Base-by-base conservation (phyloP, 2,329 filamentous ascomycete species). In the Penicillium brasilianum region DNA sequence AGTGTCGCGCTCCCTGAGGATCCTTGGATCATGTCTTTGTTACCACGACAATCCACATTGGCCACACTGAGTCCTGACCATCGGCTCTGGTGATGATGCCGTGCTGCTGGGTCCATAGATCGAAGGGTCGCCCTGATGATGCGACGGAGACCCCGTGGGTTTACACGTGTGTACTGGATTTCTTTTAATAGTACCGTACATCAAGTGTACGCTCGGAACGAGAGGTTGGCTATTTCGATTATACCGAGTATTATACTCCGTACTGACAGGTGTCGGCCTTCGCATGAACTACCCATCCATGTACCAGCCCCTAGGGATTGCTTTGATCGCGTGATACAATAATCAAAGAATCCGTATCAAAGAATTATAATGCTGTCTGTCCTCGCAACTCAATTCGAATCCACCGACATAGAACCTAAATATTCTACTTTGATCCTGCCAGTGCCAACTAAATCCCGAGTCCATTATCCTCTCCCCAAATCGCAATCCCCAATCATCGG, bases 1-100 rank as follows among this genome's bases (percentile, higher is more conserved):
- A 69, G 61, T 37, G 34, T 22, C n/a, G 18, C 41, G 37, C 25
- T 53, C n/a, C 22, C 36, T 32, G 46, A 34, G 50, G 30, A 52
- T 39, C 50, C 50, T 34, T 51, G 46, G 25, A 58, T 57, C 55
- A 32, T 34, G 28, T 18, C 50, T 34, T 34, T 25, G 50, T 34
- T 37, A 39, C 49, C 18, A 34, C 30, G 32, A 34, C 46, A 37
- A 37, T 37, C 18, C 32, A 34, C 30, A 34, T 52, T 52, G 46
- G 28, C 46, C 46, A 34, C 46, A 18, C 1, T 44, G 41, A 7
- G 6, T 18, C 20, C 18, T 22, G 41, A 41, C 37, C n/a, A 41
- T 18, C n/a, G 14, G n/a, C n/a, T n/a, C n/a, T n/a, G n/a, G n/a
- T n/a, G n/a, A 41, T 41, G 37, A 41, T 41, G 37, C 16, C 25